Conservation (phyloP, 1,284 basidiomycete genomes). For the Coniferiporia sulphurascens region DNA sequence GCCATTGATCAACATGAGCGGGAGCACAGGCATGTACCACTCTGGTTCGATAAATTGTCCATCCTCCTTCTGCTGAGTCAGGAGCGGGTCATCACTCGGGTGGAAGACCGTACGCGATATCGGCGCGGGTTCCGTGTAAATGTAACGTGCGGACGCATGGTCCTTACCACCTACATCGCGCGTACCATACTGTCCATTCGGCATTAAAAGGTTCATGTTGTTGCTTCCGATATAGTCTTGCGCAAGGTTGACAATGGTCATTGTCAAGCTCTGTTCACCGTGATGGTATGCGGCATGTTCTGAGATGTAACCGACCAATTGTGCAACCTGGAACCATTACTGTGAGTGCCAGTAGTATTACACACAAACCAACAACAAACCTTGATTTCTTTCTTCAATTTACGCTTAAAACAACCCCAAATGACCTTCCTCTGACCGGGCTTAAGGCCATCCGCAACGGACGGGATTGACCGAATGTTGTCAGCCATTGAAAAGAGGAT, state of each 20-base stretch:
- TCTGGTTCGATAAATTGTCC: conserved; percentile 89
- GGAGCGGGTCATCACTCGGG: conserved; percentile 79
- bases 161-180: conserved; percentile 90
- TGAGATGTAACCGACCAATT: conserved; percentile 91
- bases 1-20: conserved; percentile 90
- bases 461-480: conserved; percentile 94
- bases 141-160: conserved; percentile 95
- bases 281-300: conserved; percentile 98
- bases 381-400: conserved; percentile 91
- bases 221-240: conserved; percentile 96
- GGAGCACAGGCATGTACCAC: conserved; percentile 90
- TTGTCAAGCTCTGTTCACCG: conserved; percentile 82
- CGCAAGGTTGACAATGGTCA: conserved; percentile 92
- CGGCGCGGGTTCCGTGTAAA: conserved; percentile 80
- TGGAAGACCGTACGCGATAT: conserved; percentile 84
- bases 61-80: conserved; percentile 87
- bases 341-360: background rate
- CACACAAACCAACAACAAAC: conserved; percentile 31
- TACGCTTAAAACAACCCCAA: conserved; percentile 94
- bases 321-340: conserved; percentile 63
- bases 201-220: conserved; percentile 88
- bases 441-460: conserved; percentile 91
- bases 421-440: conserved; percentile 99
- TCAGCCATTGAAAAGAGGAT: conserved; percentile 99
- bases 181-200: conserved; percentile 97